Evolutionary conservation across 345 rosid genomes (phyloP).

Genomic region (Mallotus nudiflorus): DNA sequence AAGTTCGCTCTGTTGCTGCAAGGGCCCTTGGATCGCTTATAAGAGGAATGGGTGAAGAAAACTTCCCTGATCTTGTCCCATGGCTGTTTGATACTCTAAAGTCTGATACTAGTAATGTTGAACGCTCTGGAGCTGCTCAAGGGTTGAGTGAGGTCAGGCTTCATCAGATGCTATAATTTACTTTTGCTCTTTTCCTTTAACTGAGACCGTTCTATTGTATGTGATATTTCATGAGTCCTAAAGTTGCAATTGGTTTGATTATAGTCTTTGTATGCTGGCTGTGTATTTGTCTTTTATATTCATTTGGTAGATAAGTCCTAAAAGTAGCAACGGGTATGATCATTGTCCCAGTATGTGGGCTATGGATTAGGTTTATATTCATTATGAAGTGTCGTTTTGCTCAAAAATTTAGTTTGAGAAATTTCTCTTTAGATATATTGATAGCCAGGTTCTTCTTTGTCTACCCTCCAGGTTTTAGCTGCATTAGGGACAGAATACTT

Average conservation of each 20-base stretch:
- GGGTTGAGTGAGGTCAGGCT: slow-evolving; percentile 90
- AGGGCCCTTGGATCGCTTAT: slow-evolving; percentile 97
- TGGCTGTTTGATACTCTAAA: slow-evolving; percentile 96
- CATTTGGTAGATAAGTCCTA: too few relatives aligned
- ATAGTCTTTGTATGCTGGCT: too few relatives aligned
- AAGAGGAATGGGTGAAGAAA: slow-evolving; percentile 98
- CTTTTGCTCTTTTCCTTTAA: too few relatives aligned
- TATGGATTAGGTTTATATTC: background rate
- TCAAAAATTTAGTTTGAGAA: background rate
- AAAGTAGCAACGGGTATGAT: too few relatives aligned
- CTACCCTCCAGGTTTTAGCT: slow-evolving; percentile 72
- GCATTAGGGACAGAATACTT: slow-evolving; percentile 89
- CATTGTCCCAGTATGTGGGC: too few relatives aligned
- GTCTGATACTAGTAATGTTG: slow-evolving; percentile 94
- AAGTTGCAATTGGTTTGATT: background rate
- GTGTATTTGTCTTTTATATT: too few relatives aligned
- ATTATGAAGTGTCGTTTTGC: background rate
- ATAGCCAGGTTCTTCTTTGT: background rate
- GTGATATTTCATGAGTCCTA: background rate
- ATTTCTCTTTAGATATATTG: background rate
- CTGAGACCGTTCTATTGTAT: background rate
- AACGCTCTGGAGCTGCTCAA: slow-evolving; percentile 99
- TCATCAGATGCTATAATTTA: background rate
- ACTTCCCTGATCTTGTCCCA: slow-evolving; percentile 96
- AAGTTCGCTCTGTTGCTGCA: slow-evolving; percentile 98